Evolutionary conservation across 106 monocot species (phyloP), one percentile per base, ranked within the genome.

Genomic region (Allium sativum): DNA sequence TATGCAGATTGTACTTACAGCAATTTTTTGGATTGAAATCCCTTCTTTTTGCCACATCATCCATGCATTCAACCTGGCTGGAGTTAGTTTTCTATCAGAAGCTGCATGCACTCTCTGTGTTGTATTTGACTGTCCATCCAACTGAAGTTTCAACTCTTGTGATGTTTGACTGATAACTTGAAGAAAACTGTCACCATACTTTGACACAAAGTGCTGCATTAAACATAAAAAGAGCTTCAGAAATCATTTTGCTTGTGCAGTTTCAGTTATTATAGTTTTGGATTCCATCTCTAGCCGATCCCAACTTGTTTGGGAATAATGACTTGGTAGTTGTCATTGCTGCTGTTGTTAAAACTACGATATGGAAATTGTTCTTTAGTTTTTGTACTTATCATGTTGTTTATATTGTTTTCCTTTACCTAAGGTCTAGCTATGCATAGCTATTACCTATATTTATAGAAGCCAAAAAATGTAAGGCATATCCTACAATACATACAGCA

Each of bases 21-120:
- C 84, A 59, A 98, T 74, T 75, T 91, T 54, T 40, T 77, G 75
- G 65, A 96, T 66, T 41, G 91, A 83, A 66, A 78, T 56, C 41
- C 74, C 74, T 64, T 57, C 61, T 9, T 74, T 67, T 52, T 96
- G 84, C 96, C 96, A 98, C 79, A 80, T 59, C 85, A 67, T 78
- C 96, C 96, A 98, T 65, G 91, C 84, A 59, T 85, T 78, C 52
- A 70, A 70, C 64, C 79, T 98, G 46, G 88, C 82, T 44, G 82
- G 66, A 65, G 73, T 67, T 18, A 84, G 22, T 52, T 72, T 88
- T 78, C 21, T 82, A 15, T 72, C 68, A 15, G 75, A 68, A 40
- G 44, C 45, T 8, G 68, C 44, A 17, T 52, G 22, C n/a, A 68
- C 74, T 46, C 73, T 81, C 62, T 61, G 68, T n/a, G 69, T 56